Evolutionary conservation across 345 rosid genomes (phyloP).

Genomic region (Excoecaria agallocha): DNA sequence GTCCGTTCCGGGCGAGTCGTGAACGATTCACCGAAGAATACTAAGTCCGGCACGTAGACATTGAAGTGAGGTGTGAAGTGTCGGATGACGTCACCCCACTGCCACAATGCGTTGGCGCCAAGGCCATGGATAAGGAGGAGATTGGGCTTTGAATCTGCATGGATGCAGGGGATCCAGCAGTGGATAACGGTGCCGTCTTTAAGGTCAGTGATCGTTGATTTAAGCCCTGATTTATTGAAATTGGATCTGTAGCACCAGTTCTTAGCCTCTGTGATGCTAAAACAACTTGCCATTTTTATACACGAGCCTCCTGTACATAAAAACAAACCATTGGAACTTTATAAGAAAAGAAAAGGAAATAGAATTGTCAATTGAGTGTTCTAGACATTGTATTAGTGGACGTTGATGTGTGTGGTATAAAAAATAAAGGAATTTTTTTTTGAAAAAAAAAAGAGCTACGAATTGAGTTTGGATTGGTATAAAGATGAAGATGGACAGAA

Average conservation of each 20-base stretch:
- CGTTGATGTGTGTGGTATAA: no score
- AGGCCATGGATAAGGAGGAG: slow-evolving; percentile 82
- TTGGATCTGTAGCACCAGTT: background rate
- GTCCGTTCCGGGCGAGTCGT: slow-evolving; percentile 67
- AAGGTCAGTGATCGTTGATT: slow-evolving; percentile 58
- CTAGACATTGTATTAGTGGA: no score
- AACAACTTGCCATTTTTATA: no score
- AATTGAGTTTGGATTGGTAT: no score
- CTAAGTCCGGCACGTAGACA: slow-evolving; percentile 66
- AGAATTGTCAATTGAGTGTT: no score
- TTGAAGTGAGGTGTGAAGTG: slow-evolving; percentile 51
- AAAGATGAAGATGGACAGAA: no score
- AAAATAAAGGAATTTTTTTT: no score
- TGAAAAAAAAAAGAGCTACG: no score
- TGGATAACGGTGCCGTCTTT: slow-evolving; percentile 73
- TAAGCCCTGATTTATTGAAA: slow-evolving; percentile 40
- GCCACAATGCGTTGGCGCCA: slow-evolving; percentile 81
- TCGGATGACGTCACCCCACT: slow-evolving; percentile 53
- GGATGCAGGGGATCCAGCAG: slow-evolving; percentile 68
- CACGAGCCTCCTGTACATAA: no score
- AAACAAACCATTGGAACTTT: no score
- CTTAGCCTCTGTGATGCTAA: no score
- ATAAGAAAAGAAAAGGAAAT: no score
- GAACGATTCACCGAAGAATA: slow-evolving; percentile 74
- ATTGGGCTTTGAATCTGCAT: slow-evolving; percentile 41